Percentiles rank a stretch among this genome's conserved stretches.
Evolutionary conservation across 768 basidiomycete species (phyloP).

Genomic region (Phylloporus arenicola): DNA sequence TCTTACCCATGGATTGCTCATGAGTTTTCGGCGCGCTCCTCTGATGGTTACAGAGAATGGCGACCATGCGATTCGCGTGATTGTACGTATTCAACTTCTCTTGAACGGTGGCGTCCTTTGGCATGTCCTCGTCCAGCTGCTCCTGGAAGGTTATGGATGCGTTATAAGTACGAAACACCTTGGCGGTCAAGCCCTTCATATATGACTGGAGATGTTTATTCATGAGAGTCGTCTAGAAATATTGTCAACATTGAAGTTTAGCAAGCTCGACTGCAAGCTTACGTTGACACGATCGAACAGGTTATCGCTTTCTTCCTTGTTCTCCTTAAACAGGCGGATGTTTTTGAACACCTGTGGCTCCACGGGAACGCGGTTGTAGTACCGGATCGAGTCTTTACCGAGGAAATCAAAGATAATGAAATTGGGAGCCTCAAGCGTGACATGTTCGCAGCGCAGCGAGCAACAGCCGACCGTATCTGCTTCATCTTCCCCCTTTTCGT

Average conservation of each 20-base stretch:
- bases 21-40: slow-evolving; percentile 89
- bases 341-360: slow-evolving; percentile 97
- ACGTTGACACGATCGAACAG: slow-evolving; percentile 95
- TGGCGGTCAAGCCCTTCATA: slow-evolving; percentile 98
- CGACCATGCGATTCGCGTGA: slow-evolving; percentile 93
- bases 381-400: slow-evolving; percentile 98
- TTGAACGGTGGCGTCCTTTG: slow-evolving; percentile 68
- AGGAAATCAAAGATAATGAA: slow-evolving; percentile 94
- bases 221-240: slow-evolving; percentile 62
- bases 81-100: slow-evolving; percentile 98
- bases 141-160: slow-evolving; percentile 95
- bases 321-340: slow-evolving; percentile 93
- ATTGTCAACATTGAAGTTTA: slow-evolving; percentile 19
- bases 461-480: slow-evolving; percentile 99
- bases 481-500: slow-evolving; percentile 99
- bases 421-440: slow-evolving; percentile 85
- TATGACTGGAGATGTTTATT: slow-evolving; percentile 91
- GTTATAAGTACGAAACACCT: slow-evolving; percentile 99
- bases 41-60: slow-evolving; percentile 99
- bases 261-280: slow-evolving; percentile 3
- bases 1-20: slow-evolving; percentile 90
- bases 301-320: slow-evolving; percentile 81
- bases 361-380: slow-evolving; percentile 87
- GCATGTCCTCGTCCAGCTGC: slow-evolving; percentile 73
- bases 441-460: slow-evolving; percentile 93